Percentiles rank a stretch among this genome's conserved stretches.
These are phyloP conservation scores for Salix caprea DNA, from an alignment of 345 rosid species.

Conservation along the genomic window DNA sequence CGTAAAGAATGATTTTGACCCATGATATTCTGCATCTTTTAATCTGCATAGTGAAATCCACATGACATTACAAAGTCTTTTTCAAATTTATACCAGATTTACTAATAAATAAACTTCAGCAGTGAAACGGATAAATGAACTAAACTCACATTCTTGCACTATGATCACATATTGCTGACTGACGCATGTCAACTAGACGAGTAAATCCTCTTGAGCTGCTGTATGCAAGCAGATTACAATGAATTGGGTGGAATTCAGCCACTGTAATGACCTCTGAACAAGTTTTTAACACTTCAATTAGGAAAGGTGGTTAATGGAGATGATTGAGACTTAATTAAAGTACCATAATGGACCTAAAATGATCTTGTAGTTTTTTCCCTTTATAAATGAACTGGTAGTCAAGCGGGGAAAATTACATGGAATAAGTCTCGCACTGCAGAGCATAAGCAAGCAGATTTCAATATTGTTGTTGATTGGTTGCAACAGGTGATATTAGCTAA, in stretches of 20 bases:
- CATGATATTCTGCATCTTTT: constrained; percentile 41
- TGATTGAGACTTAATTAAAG: not conserved
- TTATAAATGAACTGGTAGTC: not conserved
- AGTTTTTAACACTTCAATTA: constrained; percentile 12
- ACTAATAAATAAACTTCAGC: not conserved
- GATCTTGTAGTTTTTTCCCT: not conserved
- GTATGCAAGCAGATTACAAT: constrained; percentile 63
- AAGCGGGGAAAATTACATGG: no score
- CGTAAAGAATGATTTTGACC: constrained; percentile 52
- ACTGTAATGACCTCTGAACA: constrained; percentile 66
- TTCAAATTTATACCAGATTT: not conserved
- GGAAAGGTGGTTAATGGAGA: not conserved
- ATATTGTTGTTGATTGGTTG: not conserved
- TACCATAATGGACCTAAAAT: constrained; percentile 4
- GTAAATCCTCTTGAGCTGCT: constrained; percentile 70
- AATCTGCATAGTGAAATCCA: constrained; percentile 37
- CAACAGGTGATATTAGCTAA: not conserved
- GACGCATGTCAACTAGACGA: constrained; percentile 61
- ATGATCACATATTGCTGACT: constrained; percentile 59
- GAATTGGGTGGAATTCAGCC: constrained; percentile 62
- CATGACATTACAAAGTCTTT: constrained; percentile 19
- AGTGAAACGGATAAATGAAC: constrained; percentile 2
- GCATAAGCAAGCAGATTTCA: not conserved
- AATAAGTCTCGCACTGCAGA: not conserved
- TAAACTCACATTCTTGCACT: constrained; percentile 49